Conservation (phyloP, 176 grass and related monocot genomes). For the Oryza meyeriana region DNA sequence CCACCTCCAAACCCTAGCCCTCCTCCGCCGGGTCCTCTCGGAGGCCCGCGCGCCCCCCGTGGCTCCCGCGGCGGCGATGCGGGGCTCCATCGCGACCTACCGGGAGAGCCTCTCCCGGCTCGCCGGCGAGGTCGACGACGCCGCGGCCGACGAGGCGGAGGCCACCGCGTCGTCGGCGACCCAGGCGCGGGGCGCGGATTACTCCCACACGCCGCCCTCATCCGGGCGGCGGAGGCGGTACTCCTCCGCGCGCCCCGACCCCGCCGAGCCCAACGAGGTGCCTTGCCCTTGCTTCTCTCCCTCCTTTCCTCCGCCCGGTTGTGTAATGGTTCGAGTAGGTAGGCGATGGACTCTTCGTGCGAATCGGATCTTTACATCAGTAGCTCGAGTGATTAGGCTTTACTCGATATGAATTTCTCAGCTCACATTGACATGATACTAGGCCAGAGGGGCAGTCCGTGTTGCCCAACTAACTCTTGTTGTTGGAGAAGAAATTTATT, state of each 20-base stretch:
- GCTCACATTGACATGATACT: background rate
- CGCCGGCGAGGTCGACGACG: constrained; percentile 79
- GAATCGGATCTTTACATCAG: background rate
- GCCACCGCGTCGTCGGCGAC: background rate
- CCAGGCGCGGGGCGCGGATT: background rate
- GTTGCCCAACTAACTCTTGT: background rate
- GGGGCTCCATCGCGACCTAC: constrained; percentile 79
- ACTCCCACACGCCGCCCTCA: constrained; percentile 7
- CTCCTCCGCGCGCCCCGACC: constrained; percentile 39
- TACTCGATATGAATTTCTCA: background rate
- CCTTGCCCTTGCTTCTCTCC: background rate
- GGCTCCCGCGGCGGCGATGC: constrained; percentile 44
- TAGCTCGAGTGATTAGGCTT: background rate
- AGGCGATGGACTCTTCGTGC: background rate
- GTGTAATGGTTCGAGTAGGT: background rate
- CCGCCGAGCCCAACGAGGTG: constrained; percentile 64
- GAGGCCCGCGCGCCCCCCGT: background rate
- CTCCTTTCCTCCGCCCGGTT: background rate
- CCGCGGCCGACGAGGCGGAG: constrained; percentile 48
- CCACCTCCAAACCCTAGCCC: constrained; percentile 19
- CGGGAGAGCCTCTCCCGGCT: constrained; percentile 86
- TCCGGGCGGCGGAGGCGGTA: constrained; percentile 42
- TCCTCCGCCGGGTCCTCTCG: background rate
- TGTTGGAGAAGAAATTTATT: background rate
- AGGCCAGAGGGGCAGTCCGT: background rate